Percentiles rank a stretch among this genome's conserved stretches.
These are phyloP conservation scores for Apiospora aurea DNA, from an alignment of 2,329 filamentous ascomycete species.

Conservation along the genomic window DNA sequence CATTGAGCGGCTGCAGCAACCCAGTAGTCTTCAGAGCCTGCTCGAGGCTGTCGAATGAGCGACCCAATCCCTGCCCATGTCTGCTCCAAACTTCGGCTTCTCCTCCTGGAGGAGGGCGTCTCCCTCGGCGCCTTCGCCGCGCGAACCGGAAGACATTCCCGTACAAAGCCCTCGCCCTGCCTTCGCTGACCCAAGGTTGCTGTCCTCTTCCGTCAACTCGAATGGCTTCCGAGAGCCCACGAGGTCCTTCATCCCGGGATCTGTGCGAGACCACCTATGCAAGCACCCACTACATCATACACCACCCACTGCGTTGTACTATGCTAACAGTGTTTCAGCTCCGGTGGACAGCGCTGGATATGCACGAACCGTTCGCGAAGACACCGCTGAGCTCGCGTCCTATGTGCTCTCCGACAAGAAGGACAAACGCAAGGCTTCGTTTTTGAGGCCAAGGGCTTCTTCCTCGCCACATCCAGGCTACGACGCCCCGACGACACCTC, in stretches of 20 bases:
- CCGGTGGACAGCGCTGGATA: constrained; percentile 74
- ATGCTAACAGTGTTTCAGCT: constrained; percentile 44
- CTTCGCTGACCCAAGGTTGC: constrained; percentile 35
- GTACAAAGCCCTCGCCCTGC: constrained; percentile 31
- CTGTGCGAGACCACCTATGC: constrained; percentile 67
- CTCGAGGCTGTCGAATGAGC: neutral
- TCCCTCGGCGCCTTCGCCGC: constrained; percentile 40
- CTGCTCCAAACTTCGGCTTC: constrained; percentile 54
- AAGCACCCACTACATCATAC: constrained; percentile 35
- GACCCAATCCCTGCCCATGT: constrained; percentile 46
- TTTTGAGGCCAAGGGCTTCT: constrained; percentile 51
- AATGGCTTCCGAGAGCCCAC: constrained; percentile 67
- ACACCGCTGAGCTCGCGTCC: constrained; percentile 85
- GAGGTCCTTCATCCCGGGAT: constrained; percentile 74
- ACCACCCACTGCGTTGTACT: constrained; percentile 16
- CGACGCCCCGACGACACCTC: constrained; percentile 35
- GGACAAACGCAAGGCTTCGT: constrained; percentile 51
- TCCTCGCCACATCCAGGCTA: constrained; percentile 41
- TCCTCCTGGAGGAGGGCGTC: constrained; percentile 56
- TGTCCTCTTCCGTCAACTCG: constrained; percentile 47
- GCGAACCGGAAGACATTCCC: constrained; percentile 41
- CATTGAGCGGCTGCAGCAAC: neutral
- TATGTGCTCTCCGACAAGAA: constrained; percentile 76
- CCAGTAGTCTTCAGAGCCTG: neutral
- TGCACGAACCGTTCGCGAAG: constrained; percentile 80